These are phyloP conservation scores for Trametes coccinea DNA, from an alignment of 768 basidiomycete species.

Conservation along the genomic window DNA sequence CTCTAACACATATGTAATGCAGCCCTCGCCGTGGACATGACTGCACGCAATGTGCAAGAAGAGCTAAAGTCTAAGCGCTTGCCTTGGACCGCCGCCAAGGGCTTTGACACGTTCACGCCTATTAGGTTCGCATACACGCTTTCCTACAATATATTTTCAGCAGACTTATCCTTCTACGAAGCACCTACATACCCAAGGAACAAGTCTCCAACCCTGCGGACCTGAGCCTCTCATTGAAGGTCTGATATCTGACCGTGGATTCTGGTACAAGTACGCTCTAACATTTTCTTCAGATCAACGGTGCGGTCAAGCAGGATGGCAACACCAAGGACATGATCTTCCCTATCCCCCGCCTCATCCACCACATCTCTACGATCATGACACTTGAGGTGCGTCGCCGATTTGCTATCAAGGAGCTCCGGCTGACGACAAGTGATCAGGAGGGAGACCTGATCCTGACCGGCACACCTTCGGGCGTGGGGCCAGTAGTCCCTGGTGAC, in stretches of 20 bases:
- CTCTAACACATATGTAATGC: background rate
- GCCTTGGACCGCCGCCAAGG: slow-evolving; percentile 98
- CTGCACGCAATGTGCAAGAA: slow-evolving; percentile 93
- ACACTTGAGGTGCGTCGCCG: slow-evolving; percentile 70
- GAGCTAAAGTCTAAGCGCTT: slow-evolving; percentile 88
- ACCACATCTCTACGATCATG: slow-evolving; percentile 95
- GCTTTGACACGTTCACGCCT: slow-evolving; percentile 95
- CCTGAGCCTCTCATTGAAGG: slow-evolving; percentile 76
- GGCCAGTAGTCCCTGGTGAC: slow-evolving; percentile 75
- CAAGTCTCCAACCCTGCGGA: slow-evolving; percentile 70
- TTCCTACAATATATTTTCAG: background rate
- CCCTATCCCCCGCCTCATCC: slow-evolving; percentile 81
- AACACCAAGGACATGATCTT: slow-evolving; percentile 91
- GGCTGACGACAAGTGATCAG: slow-evolving; percentile 39
- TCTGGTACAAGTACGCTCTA: background rate
- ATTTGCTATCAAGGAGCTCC: background rate
- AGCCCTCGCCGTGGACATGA: slow-evolving; percentile 97
- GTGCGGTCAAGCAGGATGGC: slow-evolving; percentile 78
- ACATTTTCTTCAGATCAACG: slow-evolving; percentile 66
- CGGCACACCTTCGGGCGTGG: slow-evolving; percentile 91
- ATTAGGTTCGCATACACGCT: slow-evolving; percentile 58
- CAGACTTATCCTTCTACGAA: slow-evolving; percentile 27
- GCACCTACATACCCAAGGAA: slow-evolving; percentile 80
- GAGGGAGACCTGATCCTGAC: slow-evolving; percentile 92
- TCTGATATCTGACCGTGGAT: slow-evolving; percentile 24